phyloP scores from a whole-genome alignment of 1,284 basidiomycete genomes.

The Schizophyllum commune region DNA sequence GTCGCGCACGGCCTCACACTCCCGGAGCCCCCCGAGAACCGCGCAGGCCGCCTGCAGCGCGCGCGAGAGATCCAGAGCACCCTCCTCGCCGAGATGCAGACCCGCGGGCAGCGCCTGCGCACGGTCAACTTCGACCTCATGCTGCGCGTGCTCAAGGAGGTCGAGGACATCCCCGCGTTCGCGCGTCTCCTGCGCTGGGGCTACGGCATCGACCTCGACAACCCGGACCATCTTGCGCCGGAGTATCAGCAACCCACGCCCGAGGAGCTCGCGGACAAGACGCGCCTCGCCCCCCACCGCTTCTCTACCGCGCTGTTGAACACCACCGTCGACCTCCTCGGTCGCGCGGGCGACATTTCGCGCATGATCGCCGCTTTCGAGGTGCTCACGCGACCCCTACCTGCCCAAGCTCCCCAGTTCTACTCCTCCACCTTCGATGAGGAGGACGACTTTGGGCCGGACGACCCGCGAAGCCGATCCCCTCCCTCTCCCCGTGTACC shows the following conservation, averaged over 20 bases:
- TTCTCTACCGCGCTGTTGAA: conserved; percentile 67
- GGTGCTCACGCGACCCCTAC: conserved; percentile 61
- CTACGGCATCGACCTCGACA: conserved; percentile 67
- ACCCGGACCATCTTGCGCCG: conserved; percentile 56
- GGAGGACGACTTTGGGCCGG: conserved; percentile 50
- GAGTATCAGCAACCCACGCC: conserved; percentile 26
- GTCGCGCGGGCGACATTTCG: conserved; percentile 47
- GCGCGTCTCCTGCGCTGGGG: conserved; percentile 49
- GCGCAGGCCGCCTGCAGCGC: conserved; percentile 29
- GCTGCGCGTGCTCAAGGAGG: conserved; percentile 61
- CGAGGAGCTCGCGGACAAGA: conserved; percentile 12
- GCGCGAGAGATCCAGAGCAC: conserved; percentile 32
- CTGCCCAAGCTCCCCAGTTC: conserved; percentile 30
- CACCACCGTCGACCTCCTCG: conserved; percentile 62
- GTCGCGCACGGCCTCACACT: conserved; percentile 57
- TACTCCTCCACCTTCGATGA: conserved; percentile 51
- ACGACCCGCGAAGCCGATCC: conserved; percentile 33
- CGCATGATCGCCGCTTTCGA: conserved; percentile 70
- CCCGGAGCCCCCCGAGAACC: conserved; percentile 34
- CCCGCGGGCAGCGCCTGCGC: conserved; percentile 37
- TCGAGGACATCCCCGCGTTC: conserved; percentile 44
- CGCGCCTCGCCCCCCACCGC: conserved; percentile 27
- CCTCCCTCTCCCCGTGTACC: conserved; percentile 31
- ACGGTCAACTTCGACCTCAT: conserved; percentile 55
- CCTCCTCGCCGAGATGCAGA: conserved; percentile 52